phyloP scores from a whole-genome alignment of 257 asterid species.

The Prunella vulgaris region DNA sequence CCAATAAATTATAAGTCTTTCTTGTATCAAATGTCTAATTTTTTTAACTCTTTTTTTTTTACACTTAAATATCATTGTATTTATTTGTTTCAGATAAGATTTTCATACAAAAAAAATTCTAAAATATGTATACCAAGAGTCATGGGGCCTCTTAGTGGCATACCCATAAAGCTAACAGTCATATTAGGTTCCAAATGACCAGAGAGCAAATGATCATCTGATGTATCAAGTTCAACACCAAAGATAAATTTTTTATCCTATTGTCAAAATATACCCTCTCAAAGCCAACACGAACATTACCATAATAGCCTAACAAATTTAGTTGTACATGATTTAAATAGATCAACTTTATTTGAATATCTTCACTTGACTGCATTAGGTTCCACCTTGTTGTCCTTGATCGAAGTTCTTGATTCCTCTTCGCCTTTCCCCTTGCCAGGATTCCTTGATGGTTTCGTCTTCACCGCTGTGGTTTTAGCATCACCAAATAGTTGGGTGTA shows the following conservation, averaged over 20 bases:
- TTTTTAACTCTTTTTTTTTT: too few species aligned
- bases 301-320: slow-evolving; percentile 77
- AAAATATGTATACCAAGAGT: too few species aligned
- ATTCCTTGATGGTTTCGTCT: slow-evolving; percentile 33
- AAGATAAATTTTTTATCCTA: slow-evolving; percentile 57
- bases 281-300: slow-evolving; percentile 54
- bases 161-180: slow-evolving; percentile 24
- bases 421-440: slow-evolving; percentile 60
- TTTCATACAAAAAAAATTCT: too few species aligned
- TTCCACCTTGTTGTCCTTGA: slow-evolving; percentile 42
- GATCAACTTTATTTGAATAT: slow-evolving; percentile 39
- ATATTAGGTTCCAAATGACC: slow-evolving; percentile 34
- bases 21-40: too few species aligned
- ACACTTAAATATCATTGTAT: too few species aligned
- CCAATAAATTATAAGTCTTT: too few species aligned
- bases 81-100: too few species aligned
- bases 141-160: slow-evolving; percentile 24
- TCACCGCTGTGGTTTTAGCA: slow-evolving; percentile 42
- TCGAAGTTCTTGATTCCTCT: slow-evolving; percentile 45
- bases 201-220: slow-evolving; percentile 42
- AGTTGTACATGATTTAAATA: slow-evolving; percentile 50
- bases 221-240: slow-evolving; percentile 57
- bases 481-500: slow-evolving; percentile 54
- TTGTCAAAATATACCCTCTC: slow-evolving; percentile 64
- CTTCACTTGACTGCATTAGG: slow-evolving; percentile 39